These are phyloP conservation scores for Tuber microsphaerosporum DNA, from an alignment of 495 filamentous ascomycete species.

Conservation along the genomic window DNA sequence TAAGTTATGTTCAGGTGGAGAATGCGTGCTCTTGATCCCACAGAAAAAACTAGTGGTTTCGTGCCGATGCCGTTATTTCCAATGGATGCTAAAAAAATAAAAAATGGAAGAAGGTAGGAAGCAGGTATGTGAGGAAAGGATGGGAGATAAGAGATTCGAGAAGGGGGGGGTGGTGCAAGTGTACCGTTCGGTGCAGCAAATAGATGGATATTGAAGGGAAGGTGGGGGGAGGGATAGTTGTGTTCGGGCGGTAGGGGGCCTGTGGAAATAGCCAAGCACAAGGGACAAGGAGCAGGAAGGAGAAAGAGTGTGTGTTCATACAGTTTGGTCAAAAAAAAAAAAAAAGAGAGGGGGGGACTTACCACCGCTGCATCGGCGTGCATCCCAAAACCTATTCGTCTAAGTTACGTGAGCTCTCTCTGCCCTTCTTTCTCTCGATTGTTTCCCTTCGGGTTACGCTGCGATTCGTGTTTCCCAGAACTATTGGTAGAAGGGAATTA, in stretches of 20 bases:
- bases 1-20: constrained; percentile 19
- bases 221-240: constrained; percentile 26
- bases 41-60: constrained; percentile 24
- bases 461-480: neutral
- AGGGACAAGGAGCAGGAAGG: constrained; percentile 11
- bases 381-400: constrained; percentile 28
- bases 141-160: constrained; percentile 37
- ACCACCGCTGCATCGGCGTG: constrained; percentile 42
- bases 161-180: constrained; percentile 22
- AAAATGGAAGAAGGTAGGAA: constrained; percentile 19
- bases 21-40: constrained; percentile 22
- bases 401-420: constrained; percentile 33
- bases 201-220: constrained; percentile 35
- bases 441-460: neutral
- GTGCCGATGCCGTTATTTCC: constrained; percentile 27
- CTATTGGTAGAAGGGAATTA: neutral
- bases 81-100: constrained; percentile 21
- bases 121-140: constrained; percentile 15
- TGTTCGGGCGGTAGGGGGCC: neutral
- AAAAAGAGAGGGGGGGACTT: constrained; percentile 33
- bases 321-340: constrained; percentile 29
- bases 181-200: constrained; percentile 18
- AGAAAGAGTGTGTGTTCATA: constrained; percentile 17
- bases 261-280: constrained; percentile 3
- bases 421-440: neutral